Evolutionary conservation across 2,329 filamentous ascomycete species (phyloP).

Genomic region (Paracorniculantispora psalliotae): DNA sequence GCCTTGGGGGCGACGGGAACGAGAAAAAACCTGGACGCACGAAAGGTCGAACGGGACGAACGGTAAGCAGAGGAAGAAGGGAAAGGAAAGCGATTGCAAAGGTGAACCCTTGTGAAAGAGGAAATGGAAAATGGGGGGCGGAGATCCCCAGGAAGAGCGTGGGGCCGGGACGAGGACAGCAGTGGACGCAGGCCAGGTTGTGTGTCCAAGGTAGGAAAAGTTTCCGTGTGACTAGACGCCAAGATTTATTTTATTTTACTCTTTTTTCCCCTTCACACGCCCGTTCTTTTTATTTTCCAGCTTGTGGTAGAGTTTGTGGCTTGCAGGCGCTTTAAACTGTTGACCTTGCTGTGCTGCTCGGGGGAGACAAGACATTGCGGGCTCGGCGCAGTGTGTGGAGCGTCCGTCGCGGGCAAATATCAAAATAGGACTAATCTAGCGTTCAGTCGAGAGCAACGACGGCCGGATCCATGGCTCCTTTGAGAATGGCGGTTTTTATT

Average conservation of each 20-base stretch:
- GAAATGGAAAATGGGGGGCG: background rate
- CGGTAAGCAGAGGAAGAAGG: background rate
- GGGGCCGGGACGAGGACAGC: constrained; percentile 4
- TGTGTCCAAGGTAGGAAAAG: background rate
- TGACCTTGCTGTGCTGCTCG: too few relatives aligned
- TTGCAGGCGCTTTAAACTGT: background rate
- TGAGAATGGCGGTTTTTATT: background rate
- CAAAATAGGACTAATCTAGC: constrained; percentile 2
- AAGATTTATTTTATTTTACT: background rate
- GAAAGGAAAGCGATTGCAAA: background rate
- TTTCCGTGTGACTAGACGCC: background rate
- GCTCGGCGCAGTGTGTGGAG: constrained; percentile 1
- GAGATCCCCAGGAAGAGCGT: constrained; percentile 9
- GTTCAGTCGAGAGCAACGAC: background rate
- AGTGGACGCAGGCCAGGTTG: constrained; percentile 2
- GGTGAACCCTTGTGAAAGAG: background rate
- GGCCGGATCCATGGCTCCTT: background rate
- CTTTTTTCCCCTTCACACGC: background rate
- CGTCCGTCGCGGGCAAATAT: background rate
- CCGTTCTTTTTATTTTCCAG: background rate
- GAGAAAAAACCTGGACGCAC: background rate
- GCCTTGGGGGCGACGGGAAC: background rate
- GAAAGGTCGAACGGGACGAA: background rate
- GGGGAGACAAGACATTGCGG: background rate
- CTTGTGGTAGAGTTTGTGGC: background rate